Evolutionary conservation across 179 eudicot genomes (phyloP).

Genomic region (Gypsophila paniculata): DNA sequence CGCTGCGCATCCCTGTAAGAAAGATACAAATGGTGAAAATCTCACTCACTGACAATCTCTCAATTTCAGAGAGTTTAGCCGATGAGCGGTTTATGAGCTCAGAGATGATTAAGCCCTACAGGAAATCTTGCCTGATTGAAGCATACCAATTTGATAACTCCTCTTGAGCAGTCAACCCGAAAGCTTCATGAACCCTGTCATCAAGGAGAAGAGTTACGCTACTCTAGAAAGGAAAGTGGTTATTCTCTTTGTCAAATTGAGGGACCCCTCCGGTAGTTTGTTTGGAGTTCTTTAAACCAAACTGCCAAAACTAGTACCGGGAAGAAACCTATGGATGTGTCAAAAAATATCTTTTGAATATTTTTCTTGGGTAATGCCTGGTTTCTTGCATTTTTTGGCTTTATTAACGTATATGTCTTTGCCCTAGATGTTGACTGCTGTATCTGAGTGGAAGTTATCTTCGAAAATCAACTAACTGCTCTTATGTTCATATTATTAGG

Average conservation of each 20-base stretch:
- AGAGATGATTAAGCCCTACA: slow-evolving; percentile 64
- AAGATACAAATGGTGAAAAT: slow-evolving; percentile 46
- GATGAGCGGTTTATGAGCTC: slow-evolving; percentile 68
- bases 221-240: slow-evolving; percentile 75
- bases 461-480: too few relatives aligned
- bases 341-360: slow-evolving; percentile 30
- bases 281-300: slow-evolving; percentile 79
- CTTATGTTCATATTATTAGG: too few relatives aligned
- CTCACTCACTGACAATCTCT: slow-evolving; percentile 60
- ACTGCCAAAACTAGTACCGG: slow-evolving; percentile 62
- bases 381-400: slow-evolving; percentile 16
- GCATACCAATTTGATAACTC: slow-evolving; percentile 73
- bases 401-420: slow-evolving; percentile 19
- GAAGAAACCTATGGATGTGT: slow-evolving; percentile 72
- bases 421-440: slow-evolving; percentile 7
- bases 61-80: slow-evolving; percentile 70
- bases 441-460: background rate
- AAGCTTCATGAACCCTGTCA: slow-evolving; percentile 89
- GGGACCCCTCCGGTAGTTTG: slow-evolving; percentile 71
- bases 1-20: slow-evolving; percentile 67
- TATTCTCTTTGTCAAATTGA: slow-evolving; percentile 71
- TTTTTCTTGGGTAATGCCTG: slow-evolving; percentile 10
- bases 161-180: slow-evolving; percentile 80
- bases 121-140: slow-evolving; percentile 73
- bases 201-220: slow-evolving; percentile 64